phyloP scores from a whole-genome alignment of 257 asterid genomes.

The Solanum phureja region DNA sequence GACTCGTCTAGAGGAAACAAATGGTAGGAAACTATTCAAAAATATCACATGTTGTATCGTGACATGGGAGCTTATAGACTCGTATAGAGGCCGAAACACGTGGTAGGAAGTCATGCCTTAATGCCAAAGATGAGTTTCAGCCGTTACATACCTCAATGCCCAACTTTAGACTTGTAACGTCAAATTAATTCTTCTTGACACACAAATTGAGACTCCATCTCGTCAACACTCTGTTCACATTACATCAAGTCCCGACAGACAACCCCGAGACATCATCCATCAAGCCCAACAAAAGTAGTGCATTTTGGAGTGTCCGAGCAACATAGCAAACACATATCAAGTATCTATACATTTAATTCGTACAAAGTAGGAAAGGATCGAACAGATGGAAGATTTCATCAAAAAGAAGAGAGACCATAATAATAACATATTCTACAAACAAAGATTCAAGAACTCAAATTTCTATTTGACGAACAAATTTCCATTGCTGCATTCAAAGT shows the following conservation, averaged over 20 bases:
- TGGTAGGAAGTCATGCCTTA: neutral
- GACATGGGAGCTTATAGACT: neutral
- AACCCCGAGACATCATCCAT: neutral
- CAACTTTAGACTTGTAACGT: neutral
- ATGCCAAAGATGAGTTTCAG: neutral
- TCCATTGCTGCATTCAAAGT: too few relatives aligned
- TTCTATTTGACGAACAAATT: neutral
- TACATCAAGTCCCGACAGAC: neutral
- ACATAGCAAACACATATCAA: neutral
- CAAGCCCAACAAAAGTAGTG: neutral
- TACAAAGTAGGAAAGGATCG: neutral
- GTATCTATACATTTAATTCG: neutral
- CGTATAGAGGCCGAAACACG: neutral
- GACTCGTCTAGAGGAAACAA: neutral
- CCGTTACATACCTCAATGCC: neutral
- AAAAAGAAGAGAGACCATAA: neutral
- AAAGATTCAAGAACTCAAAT: neutral
- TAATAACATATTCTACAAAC: neutral
- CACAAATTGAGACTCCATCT: neutral
- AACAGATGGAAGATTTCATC: neutral
- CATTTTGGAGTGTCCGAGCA: neutral
- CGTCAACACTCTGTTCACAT: neutral
- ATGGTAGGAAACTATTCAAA: neutral
- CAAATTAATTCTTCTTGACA: neutral
- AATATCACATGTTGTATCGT: neutral